Percentiles rank a stretch among this genome's conserved stretches.
Evolutionary conservation across 1,284 basidiomycete species (phyloP).

Genomic region (Caloboletus firmus): DNA sequence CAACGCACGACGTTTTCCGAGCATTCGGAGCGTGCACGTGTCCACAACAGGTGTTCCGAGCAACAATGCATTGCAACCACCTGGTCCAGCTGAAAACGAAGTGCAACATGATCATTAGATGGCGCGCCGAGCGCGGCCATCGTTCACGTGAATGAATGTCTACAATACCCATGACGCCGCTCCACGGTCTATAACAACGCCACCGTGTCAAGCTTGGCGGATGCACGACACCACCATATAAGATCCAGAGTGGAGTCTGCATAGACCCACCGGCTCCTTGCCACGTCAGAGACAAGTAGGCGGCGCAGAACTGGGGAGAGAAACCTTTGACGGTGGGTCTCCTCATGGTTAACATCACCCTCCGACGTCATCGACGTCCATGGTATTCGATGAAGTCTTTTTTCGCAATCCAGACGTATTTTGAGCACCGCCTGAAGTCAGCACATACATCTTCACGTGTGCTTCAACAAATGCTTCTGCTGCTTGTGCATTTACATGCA

Average conservation of each 20-base stretch:
- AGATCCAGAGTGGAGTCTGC: conserved; percentile 9
- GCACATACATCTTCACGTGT: conserved; percentile 50
- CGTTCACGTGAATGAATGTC: neutral
- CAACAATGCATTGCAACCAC: neutral
- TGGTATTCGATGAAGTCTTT: neutral
- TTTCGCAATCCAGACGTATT: neutral
- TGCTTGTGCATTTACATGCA: conserved; percentile 30
- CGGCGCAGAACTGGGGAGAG: neutral
- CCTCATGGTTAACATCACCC: conserved; percentile 5
- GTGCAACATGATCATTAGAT: conserved; percentile 5
- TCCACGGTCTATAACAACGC: neutral
- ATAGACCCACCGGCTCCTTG: neutral
- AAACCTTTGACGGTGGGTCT: neutral
- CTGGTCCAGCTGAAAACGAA: neutral
- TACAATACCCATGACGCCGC: conserved; percentile 5
- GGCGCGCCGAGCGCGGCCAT: neutral
- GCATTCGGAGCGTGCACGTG: conserved; percentile 5
- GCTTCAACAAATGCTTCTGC: conserved; percentile 43
- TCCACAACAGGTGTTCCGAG: neutral
- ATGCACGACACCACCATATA: neutral
- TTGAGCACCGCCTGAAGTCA: neutral
- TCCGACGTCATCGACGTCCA: conserved; percentile 8
- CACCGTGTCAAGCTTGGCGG: conserved; percentile 1
- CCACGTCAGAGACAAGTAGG: conserved; percentile 1
- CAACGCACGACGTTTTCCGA: neutral